These are phyloP conservation scores for Irpex sp. DNA, from an alignment of 1,284 basidiomycete genomes.

Conservation along the genomic window DNA sequence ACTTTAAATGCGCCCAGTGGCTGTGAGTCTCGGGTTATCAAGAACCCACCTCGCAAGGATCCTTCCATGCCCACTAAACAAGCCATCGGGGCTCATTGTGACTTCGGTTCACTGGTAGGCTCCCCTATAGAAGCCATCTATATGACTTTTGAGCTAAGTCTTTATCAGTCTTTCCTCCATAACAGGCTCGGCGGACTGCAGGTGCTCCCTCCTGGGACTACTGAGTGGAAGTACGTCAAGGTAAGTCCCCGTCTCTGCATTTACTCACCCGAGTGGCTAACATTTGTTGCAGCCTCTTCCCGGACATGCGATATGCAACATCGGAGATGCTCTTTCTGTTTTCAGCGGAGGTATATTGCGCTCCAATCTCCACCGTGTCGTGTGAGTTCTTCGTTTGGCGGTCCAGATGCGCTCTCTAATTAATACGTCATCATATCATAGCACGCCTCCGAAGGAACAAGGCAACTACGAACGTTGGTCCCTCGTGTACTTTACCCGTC, in stretches of 20 bases:
- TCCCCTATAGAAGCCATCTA: not conserved
- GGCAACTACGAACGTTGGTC: slow-evolving; percentile 38
- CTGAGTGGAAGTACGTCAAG: slow-evolving; percentile 78
- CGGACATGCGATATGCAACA: slow-evolving; percentile 45
- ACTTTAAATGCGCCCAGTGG: slow-evolving; percentile 39
- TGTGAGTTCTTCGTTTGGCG: slow-evolving; percentile 25
- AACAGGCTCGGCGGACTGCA: slow-evolving; percentile 81
- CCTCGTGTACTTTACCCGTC: slow-evolving; percentile 46
- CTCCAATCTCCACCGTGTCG: slow-evolving; percentile 45
- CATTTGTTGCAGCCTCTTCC: slow-evolving; percentile 36
- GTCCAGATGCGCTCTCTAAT: not conserved
- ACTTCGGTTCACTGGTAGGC: slow-evolving; percentile 43
- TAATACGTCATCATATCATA: slow-evolving; percentile 12
- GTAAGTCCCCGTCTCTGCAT: slow-evolving; percentile 37
- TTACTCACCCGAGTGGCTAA: not conserved
- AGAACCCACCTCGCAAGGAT: slow-evolving; percentile 33
- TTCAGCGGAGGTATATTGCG: slow-evolving; percentile 49
- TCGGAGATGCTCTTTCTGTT: slow-evolving; percentile 50
- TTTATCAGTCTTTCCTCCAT: slow-evolving; percentile 61
- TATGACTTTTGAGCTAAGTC: too few species aligned
- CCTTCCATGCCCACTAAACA: slow-evolving; percentile 28
- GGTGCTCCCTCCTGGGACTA: slow-evolving; percentile 68
- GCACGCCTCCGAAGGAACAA: slow-evolving; percentile 39
- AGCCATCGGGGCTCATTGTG: slow-evolving; percentile 43
- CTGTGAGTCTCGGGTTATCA: slow-evolving; percentile 47